A percentile compares a stretch with the other conserved stretches of the same genome.
These are phyloP conservation scores for Candida gorgasii DNA, from an alignment of 805 yeast genomes.

Conservation along the genomic window DNA sequence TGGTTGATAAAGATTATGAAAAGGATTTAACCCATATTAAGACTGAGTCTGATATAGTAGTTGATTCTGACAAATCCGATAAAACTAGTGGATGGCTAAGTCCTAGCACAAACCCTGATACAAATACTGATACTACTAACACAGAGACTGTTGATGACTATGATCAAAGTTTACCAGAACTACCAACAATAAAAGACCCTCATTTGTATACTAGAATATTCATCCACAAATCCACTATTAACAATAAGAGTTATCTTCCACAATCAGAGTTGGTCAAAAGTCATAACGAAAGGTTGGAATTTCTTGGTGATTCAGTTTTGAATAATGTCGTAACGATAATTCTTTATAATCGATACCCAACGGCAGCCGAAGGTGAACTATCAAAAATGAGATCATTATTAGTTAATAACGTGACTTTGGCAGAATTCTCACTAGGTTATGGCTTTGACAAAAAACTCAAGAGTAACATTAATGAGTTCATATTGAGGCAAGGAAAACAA, in stretches of 20 bases:
- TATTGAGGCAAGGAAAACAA: slow-evolving; percentile 52
- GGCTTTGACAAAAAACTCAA: slow-evolving; percentile 60
- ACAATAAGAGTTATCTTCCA: slow-evolving; percentile 56
- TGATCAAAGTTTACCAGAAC: slow-evolving; percentile 45
- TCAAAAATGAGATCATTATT: slow-evolving; percentile 68
- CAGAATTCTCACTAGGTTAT: slow-evolving; percentile 69
- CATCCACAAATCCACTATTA: slow-evolving; percentile 73
- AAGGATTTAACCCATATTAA: background rate
- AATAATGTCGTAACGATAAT: slow-evolving; percentile 71
- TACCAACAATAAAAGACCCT: slow-evolving; percentile 67
- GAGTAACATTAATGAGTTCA: slow-evolving; percentile 47
- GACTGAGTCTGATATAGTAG: no score
- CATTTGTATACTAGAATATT: slow-evolving; percentile 69
- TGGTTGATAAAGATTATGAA: slow-evolving; percentile 8
- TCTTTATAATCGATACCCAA: slow-evolving; percentile 64
- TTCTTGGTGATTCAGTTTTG: slow-evolving; percentile 84
- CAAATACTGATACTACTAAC: background rate
- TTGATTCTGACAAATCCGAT: no score
- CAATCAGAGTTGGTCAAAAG: slow-evolving; percentile 56
- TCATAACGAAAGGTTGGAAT: slow-evolving; percentile 87
- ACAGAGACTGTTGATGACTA: slow-evolving; percentile 7
- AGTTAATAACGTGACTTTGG: slow-evolving; percentile 71
- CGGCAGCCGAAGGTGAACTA: slow-evolving; percentile 77
- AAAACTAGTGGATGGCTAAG: background rate
- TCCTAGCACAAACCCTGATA: slow-evolving; percentile 1